Conservation (phyloP, 75 land plant species). For the Selaginella moellendorffii region DNA sequence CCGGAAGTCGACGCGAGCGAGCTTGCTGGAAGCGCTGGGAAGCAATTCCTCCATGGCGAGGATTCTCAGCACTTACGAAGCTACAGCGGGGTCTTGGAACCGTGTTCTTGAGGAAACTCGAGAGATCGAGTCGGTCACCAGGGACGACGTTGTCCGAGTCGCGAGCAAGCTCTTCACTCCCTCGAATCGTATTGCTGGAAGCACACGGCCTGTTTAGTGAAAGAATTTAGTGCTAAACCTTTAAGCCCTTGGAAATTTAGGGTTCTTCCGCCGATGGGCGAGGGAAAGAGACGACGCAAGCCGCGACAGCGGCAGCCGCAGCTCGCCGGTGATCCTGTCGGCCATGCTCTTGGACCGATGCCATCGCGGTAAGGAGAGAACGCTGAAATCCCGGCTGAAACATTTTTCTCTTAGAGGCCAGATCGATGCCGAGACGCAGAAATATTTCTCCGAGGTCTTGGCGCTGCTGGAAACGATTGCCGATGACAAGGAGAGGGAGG, state of each 20-base stretch:
- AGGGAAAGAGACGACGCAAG: too few relatives aligned
- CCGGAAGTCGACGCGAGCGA: constrained; percentile 12
- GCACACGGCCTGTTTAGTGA: background rate
- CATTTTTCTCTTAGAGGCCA: too few relatives aligned
- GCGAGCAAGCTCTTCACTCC: constrained; percentile 11
- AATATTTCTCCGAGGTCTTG: constrained; percentile 65
- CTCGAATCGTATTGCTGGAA: constrained; percentile 11
- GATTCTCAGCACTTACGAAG: constrained; percentile 16
- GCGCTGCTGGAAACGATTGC: constrained; percentile 37
- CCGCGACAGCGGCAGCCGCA: too few relatives aligned
- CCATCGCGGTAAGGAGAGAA: too few relatives aligned
- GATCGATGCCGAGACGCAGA: constrained; percentile 58
- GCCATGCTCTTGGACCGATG: too few relatives aligned
- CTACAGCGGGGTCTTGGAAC: constrained; percentile 11
- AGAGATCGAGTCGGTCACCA: constrained; percentile 11
- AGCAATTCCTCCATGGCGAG: constrained; percentile 17
- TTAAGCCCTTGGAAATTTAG: too few relatives aligned
- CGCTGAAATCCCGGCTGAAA: too few relatives aligned
- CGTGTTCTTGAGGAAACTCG: constrained; percentile 11
- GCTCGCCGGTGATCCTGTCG: too few relatives aligned
- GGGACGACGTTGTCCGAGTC: constrained; percentile 2
- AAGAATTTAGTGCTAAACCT: too few relatives aligned
- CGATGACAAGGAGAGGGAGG: constrained; percentile 60
- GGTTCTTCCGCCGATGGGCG: too few relatives aligned
- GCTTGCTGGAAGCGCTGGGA: constrained; percentile 18